Evolutionary conservation across 352 stramenopile genomes (phyloP).

Genomic region (Phytophthora crassamura): DNA sequence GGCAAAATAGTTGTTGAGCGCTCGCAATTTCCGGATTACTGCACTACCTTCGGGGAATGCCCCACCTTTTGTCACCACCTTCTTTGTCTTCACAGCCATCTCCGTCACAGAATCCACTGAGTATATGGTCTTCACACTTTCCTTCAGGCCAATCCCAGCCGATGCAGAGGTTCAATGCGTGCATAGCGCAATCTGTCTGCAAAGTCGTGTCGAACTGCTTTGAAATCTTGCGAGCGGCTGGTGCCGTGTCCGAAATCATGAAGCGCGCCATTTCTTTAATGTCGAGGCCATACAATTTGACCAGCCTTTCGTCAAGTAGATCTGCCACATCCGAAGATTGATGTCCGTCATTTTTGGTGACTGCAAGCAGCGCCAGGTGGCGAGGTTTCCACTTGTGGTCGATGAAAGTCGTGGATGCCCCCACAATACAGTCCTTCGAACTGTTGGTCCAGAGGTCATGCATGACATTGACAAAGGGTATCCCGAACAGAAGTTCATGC

Average conservation of each 20-base stretch:
- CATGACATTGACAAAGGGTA: background rate
- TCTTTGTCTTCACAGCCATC: background rate
- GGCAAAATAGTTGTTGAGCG: constrained; percentile 11
- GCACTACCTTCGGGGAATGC: constrained; percentile 9
- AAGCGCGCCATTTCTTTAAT: constrained; percentile 10
- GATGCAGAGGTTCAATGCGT: constrained; percentile 9
- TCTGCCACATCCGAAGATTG: background rate
- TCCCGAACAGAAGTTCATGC: background rate
- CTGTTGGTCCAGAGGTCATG: constrained; percentile 4
- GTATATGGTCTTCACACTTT: background rate
- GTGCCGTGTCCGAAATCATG: constrained; percentile 4
- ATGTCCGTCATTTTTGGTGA: too few relatives aligned
- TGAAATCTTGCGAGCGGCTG: constrained; percentile 3
- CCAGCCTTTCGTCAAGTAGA: background rate
- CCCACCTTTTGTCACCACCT: constrained; percentile 2
- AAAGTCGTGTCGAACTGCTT: constrained; percentile 12
- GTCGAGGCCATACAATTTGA: background rate
- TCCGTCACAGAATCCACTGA: background rate
- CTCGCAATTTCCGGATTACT: constrained; percentile 11
- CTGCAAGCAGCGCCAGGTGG: background rate
- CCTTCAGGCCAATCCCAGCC: background rate
- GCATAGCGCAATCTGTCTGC: constrained; percentile 8
- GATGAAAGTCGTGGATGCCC: background rate
- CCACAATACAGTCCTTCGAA: background rate
- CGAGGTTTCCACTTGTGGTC: background rate